phyloP scores from a whole-genome alignment of 2,329 filamentous ascomycete species.

The Metarhizium album region DNA sequence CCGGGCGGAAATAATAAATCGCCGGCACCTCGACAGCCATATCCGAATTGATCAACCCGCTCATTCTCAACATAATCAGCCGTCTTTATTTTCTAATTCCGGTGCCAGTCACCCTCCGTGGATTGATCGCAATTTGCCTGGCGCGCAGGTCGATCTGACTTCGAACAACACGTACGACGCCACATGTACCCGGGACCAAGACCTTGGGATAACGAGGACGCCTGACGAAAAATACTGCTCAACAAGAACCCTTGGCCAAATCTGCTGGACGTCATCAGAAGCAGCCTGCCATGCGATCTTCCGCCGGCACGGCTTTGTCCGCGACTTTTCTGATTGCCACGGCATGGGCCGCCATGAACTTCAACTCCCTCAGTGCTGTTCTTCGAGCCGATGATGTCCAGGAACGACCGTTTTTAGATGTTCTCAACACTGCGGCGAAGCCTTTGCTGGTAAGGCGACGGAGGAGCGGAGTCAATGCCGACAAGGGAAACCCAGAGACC shows the following conservation, averaged over 20 bases:
- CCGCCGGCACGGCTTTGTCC: background rate
- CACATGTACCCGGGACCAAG: background rate
- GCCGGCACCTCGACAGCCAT: background rate
- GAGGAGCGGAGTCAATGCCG: conserved; percentile 5
- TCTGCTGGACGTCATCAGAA: background rate
- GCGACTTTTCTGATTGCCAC: conserved; percentile 1
- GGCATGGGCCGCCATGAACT: background rate
- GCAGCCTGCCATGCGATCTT: conserved; percentile 2
- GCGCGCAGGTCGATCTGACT: background rate
- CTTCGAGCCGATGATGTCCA: conserved; percentile 6
- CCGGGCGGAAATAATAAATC: background rate
- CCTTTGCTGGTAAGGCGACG: background rate
- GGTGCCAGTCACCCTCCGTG: background rate
- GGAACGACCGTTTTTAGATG: conserved; percentile 2
- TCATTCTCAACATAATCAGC: no score
- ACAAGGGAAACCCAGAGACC: conserved; percentile 8
- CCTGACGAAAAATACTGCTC: background rate
- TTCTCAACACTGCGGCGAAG: background rate
- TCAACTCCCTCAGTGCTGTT: background rate
- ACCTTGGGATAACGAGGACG: no score
- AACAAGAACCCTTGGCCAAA: background rate
- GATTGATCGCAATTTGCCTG: background rate
- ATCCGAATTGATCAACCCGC: background rate
- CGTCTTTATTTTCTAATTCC: background rate
- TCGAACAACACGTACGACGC: background rate